phyloP scores from a whole-genome alignment of 306 rosid genomes.

The Vigna angularis region DNA sequence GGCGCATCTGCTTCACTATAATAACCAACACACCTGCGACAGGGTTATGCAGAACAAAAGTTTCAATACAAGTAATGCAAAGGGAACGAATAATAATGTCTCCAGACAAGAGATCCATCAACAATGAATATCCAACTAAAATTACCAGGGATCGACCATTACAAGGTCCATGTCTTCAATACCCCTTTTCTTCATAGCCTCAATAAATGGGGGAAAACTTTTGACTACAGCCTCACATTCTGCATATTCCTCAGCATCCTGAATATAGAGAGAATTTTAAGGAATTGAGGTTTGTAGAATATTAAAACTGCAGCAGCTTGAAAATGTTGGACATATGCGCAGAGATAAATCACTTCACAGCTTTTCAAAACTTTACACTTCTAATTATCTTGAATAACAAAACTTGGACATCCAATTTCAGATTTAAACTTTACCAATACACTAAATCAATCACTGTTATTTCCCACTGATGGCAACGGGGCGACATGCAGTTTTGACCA shows the following conservation, averaged over 20 bases:
- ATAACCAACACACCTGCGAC: constrained; percentile 90
- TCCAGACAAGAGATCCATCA: constrained; percentile 24
- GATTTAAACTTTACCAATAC: constrained; percentile 24
- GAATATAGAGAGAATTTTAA: constrained; percentile 32
- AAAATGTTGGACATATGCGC: neutral
- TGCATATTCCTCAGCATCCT: constrained; percentile 94
- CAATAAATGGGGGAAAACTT: constrained; percentile 84
- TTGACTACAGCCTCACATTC: constrained; percentile 94
- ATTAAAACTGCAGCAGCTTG: constrained; percentile 9
- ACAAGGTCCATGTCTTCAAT: constrained; percentile 95
- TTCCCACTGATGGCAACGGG: neutral
- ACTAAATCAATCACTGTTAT: constrained; percentile 3
- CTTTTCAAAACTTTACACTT: constrained; percentile 8
- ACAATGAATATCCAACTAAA: constrained; percentile 30
- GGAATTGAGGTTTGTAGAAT: constrained; percentile 21
- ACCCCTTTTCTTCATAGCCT: constrained; percentile 97
- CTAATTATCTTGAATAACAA: constrained; percentile 28
- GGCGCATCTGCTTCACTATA: constrained; percentile 86
- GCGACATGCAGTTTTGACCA: neutral
- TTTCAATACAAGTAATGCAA: constrained; percentile 23
- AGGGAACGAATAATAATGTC: constrained; percentile 8
- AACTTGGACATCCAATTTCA: constrained; percentile 28
- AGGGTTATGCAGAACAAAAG: constrained; percentile 28
- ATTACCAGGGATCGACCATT: constrained; percentile 93
- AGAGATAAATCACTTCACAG: constrained; percentile 3